Evolutionary conservation across 495 filamentous ascomycete genomes (phyloP).

Genomic region (Penicillium antarcticum): DNA sequence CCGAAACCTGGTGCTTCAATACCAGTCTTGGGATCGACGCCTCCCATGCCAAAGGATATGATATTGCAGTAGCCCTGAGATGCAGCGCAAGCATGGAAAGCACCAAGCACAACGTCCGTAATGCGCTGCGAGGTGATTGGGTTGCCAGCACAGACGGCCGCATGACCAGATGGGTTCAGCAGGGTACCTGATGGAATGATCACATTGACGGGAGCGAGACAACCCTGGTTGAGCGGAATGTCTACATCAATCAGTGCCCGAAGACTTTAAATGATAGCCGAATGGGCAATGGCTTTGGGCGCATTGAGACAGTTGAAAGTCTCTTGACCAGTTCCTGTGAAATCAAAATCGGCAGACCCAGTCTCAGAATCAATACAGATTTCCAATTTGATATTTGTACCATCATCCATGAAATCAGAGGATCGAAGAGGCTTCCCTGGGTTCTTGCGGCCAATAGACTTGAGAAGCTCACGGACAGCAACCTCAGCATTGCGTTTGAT

Average conservation of each 20-base stretch:
- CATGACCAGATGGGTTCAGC: conserved; percentile 68
- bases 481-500: conserved; percentile 87
- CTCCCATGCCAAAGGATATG: conserved; percentile 35
- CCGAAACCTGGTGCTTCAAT: conserved; percentile 58
- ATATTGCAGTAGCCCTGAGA: conserved; percentile 85
- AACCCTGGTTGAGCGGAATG: conserved; percentile 92
- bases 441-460: conserved; percentile 66
- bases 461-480: conserved; percentile 73
- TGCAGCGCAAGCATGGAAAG: conserved; percentile 80
- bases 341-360: conserved; percentile 90
- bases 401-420: conserved; percentile 89
- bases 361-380: conserved; percentile 76
- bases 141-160: conserved; percentile 85
- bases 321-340: conserved; percentile 74
- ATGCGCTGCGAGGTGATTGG: conserved; percentile 78
- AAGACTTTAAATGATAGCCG: conserved; percentile 87
- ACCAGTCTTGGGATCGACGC: conserved; percentile 16
- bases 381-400: conserved; percentile 73
- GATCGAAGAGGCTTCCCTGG: conserved; percentile 69
- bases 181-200: conserved; percentile 76
- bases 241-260: conserved; percentile 81
- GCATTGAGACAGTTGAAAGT: conserved; percentile 85
- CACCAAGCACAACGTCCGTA: conserved; percentile 80
- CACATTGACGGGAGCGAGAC: conserved; percentile 75
- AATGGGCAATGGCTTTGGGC: conserved; percentile 82